Evolutionary conservation across 179 eudicot genomes (phyloP).

Genomic region (Corrigiola litoralis): DNA sequence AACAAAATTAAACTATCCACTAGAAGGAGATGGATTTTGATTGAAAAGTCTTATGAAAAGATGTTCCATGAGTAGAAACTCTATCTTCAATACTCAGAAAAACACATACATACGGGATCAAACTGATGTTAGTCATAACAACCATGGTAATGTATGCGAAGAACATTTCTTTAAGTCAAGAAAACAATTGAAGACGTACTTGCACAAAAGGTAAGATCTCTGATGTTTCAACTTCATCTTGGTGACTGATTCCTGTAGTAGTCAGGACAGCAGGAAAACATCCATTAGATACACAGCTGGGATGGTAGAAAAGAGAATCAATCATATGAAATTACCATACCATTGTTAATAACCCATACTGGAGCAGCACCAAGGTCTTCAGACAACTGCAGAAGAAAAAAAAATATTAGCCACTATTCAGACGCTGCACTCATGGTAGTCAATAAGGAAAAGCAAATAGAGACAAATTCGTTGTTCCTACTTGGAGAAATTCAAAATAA

Average conservation of each 20-base stretch:
- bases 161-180: neutral
- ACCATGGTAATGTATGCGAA: neutral
- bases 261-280: neutral
- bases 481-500: constrained; percentile 87
- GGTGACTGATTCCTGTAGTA: constrained; percentile 63
- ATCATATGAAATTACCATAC: constrained; percentile 27
- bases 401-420: neutral
- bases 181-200: constrained; percentile 38
- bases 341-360: constrained; percentile 85
- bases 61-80: neutral
- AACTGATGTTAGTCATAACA: neutral
- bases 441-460: neutral
- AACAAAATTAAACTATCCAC: neutral
- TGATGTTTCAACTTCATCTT: constrained; percentile 60
- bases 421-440: neutral
- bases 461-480: constrained; percentile 18
- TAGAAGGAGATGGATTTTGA: constrained; percentile 1
- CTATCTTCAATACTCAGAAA: too few species aligned
- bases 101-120: neutral
- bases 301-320: neutral
- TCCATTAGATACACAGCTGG: constrained; percentile 15
- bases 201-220: constrained; percentile 54
- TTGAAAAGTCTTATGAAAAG: neutral
- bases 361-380: constrained; percentile 91
- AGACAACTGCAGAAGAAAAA: constrained; percentile 49